Evolutionary conservation across 2,329 filamentous ascomycete species (phyloP).

Genomic region (Exophiala lecanii-corni): DNA sequence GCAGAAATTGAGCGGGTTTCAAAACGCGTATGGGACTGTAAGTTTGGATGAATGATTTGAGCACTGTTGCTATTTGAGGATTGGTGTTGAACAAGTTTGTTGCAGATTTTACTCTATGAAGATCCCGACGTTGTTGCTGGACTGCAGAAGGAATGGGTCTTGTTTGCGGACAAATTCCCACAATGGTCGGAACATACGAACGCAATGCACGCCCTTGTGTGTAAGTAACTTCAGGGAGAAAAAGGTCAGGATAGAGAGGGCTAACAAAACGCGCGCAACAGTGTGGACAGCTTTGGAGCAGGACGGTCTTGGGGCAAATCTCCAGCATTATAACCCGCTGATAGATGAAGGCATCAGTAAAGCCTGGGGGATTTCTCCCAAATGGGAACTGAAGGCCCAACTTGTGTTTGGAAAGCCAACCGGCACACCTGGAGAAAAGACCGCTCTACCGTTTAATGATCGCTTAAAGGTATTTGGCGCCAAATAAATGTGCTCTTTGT

Average conservation of each 20-base stretch:
- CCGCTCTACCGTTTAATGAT: constrained; percentile 1
- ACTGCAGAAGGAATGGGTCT: constrained; percentile 48
- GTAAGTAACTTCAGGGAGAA: constrained; percentile 2
- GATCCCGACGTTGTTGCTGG: constrained; percentile 62
- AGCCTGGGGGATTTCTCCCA: constrained; percentile 64
- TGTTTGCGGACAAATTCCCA: constrained; percentile 75
- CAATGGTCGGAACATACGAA: constrained; percentile 69
- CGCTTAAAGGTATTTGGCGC: background rate
- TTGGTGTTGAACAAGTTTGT: background rate
- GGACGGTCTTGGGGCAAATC: constrained; percentile 78
- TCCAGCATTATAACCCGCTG: constrained; percentile 90
- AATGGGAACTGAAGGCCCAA: constrained; percentile 76
- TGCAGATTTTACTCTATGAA: constrained; percentile 71
- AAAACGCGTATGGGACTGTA: constrained; percentile 65
- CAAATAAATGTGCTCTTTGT: too few relatives aligned
- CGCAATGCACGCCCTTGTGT: constrained; percentile 65
- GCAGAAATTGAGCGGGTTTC: constrained; percentile 11
- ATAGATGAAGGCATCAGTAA: constrained; percentile 66
- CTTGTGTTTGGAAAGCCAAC: constrained; percentile 65
- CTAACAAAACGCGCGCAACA: too few relatives aligned
- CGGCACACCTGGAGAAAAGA: constrained; percentile 11
- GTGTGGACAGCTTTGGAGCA: constrained; percentile 77
- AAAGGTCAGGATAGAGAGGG: too few relatives aligned
- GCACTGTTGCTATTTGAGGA: too few relatives aligned
- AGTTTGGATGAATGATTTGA: too few relatives aligned